These are phyloP conservation scores for Naganishia vaughanmartiniae DNA, from an alignment of 768 basidiomycete species.

Conservation along the genomic window DNA sequence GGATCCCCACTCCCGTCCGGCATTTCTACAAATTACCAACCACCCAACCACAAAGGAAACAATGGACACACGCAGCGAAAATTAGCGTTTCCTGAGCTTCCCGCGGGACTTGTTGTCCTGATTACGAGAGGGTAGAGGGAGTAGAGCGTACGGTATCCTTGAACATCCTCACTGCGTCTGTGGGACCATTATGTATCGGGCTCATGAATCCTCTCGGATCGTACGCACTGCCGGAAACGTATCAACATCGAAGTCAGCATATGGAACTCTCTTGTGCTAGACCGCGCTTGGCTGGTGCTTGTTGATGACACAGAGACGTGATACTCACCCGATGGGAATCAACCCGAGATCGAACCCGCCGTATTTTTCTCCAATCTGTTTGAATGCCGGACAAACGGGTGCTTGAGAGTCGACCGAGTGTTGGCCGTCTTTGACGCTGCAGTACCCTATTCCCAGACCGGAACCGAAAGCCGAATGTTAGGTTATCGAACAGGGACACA, in stretches of 20 bases:
- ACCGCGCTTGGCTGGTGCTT: too few relatives aligned
- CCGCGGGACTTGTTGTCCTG: too few relatives aligned
- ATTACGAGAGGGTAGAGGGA: not conserved
- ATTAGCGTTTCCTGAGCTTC: not conserved
- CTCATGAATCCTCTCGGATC: constrained; percentile 54
- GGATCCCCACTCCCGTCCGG: constrained; percentile 12
- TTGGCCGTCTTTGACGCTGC: constrained; percentile 39
- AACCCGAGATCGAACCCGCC: constrained; percentile 68
- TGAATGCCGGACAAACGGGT: constrained; percentile 68
- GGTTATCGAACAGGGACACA: too few relatives aligned
- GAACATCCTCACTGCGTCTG: constrained; percentile 68
- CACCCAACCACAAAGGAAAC: constrained; percentile 67
- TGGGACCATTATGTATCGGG: constrained; percentile 65
- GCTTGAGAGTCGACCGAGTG: constrained; percentile 42
- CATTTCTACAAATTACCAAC: constrained; percentile 55
- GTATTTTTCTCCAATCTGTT: constrained; percentile 64
- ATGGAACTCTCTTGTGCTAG: too few relatives aligned
- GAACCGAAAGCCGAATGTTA: too few relatives aligned
- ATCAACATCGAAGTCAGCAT: too few relatives aligned
- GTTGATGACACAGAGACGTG: too few relatives aligned
- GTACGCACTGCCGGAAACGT: constrained; percentile 35
- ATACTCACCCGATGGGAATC: constrained; percentile 60
- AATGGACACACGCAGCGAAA: not conserved
- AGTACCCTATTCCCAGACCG: constrained; percentile 47
- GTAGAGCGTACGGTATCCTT: constrained; percentile 60